Base-by-base conservation (phyloP, 257 asterid species). In the Forsythia suspensa region DNA sequence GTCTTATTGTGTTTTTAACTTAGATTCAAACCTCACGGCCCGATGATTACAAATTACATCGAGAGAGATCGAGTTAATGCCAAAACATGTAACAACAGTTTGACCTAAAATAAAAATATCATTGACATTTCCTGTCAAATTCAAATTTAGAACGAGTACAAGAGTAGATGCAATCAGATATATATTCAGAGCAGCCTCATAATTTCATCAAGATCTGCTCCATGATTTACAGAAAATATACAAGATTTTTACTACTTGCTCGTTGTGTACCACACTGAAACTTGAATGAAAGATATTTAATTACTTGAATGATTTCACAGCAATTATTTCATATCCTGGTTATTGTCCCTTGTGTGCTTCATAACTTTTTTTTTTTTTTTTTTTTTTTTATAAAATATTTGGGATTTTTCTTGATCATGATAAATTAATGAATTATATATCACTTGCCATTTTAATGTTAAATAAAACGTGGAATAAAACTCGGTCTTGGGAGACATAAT, bases 241-340 rank as follows among this genome's bases (percentile, higher is more conserved):
- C 57, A 67, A 34, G 74, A 73, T 24, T 24, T 24, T 24, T 24
- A 24, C 24, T 24, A 24, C 24, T 24, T 24, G 24, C 24, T 24
- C 24, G 24, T 24, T 24, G 24, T 24, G 24, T 79, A 79, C 82
- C 75, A 65, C 70, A 44, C 11, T 74, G 38, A 69, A 61, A 9
- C 70, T 57, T 46, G 68, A 75, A 78, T 78, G 71, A 51, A 74
- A 75, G 72, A 40, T 36, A 70, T 48, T 24, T 46, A 51, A 52
- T 73, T 74, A 69, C 36, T 51, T 5, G 76, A 76, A 48, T 76
- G 40, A 76, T 44, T 77, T 65, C 75, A 52, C 72, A 70, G 70
- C 67, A 63, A 75, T 81, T 76, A 79, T 76, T 73, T 61, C 84
- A 78, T 79, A 82, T 78, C 85, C 77, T 77, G 59, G 18, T 8